Evolutionary conservation across 2,329 filamentous ascomycete genomes (phyloP).

Genomic region (Fonsecaea multimorphosa): DNA sequence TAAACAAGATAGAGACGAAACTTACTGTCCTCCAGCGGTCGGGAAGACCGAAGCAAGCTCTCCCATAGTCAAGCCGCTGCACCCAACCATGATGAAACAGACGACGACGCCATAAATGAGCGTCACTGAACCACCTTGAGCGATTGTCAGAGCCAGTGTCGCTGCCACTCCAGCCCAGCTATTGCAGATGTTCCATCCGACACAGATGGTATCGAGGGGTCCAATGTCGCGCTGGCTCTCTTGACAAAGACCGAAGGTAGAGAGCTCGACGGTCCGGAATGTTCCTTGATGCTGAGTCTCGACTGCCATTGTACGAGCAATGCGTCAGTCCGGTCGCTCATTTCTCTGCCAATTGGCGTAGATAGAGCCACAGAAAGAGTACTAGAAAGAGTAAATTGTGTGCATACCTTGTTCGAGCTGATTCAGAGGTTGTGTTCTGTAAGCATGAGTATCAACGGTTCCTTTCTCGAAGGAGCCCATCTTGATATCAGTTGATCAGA

Average conservation of each 20-base stretch:
- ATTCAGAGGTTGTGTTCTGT: not conserved
- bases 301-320: not conserved
- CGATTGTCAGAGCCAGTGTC: slow-evolving; percentile 38
- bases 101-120: slow-evolving; percentile 45
- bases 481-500: not conserved
- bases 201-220: slow-evolving; percentile 36
- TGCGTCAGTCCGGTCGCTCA: not conserved
- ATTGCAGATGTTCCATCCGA: slow-evolving; percentile 41
- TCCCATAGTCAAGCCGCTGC: slow-evolving; percentile 44
- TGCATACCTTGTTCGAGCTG: not conserved
- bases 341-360: not conserved
- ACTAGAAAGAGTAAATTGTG: not conserved
- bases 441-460: not conserved
- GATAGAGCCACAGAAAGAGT: not conserved
- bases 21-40: slow-evolving; percentile 50
- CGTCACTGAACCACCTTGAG: slow-evolving; percentile 39
- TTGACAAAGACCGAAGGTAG: slow-evolving; percentile 21
- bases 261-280: slow-evolving; percentile 22
- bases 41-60: slow-evolving; percentile 49
- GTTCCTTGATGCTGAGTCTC: slow-evolving; percentile 17
- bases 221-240: slow-evolving; percentile 29
- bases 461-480: not conserved
- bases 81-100: slow-evolving; percentile 40
- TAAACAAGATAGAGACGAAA: slow-evolving; percentile 38
- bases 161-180: slow-evolving; percentile 40